These are phyloP conservation scores for Xylaria sp. DNA, from an alignment of 2,329 filamentous ascomycete genomes.

Conservation along the genomic window DNA sequence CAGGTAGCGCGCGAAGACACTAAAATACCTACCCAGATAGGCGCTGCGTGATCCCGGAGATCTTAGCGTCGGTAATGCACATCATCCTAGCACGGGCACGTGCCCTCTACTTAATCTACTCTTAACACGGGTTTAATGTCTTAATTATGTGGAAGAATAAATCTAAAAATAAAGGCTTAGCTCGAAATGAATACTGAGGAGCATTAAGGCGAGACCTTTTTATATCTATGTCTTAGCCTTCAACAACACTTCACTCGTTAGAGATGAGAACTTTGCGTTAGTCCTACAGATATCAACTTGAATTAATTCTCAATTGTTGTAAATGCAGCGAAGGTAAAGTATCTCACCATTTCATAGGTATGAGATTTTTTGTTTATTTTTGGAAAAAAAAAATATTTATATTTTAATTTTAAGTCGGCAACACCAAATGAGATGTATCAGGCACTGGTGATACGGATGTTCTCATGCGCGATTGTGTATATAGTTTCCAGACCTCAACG, in stretches of 20 bases:
- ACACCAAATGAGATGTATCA: not conserved
- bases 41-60: constrained; percentile 31
- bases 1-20: constrained; percentile 19
- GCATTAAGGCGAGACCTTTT: no score
- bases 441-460: no score
- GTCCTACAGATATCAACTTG: not conserved
- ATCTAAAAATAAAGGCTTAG: not conserved
- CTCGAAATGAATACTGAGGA: not conserved
- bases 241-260: not conserved
- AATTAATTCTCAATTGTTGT: not conserved
- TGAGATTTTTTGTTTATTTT: not conserved
- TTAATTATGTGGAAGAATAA: constrained; percentile 1
- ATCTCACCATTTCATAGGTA: no score
- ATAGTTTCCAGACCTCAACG: no score
- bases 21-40: constrained; percentile 7
- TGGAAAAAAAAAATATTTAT: no score
- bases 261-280: not conserved
- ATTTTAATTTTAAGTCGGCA: no score
- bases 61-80: constrained; percentile 40
- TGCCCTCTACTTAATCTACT: constrained; percentile 23
- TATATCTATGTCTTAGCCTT: not conserved
- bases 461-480: no score
- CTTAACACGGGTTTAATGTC: constrained; percentile 1
- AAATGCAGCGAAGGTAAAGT: not conserved
- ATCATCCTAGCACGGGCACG: constrained; percentile 37